A percentile compares a stretch with the other conserved stretches of the same genome.
Evolutionary conservation across 352 stramenopile genomes (phyloP).

Genomic region (Pythium utonaiense): DNA sequence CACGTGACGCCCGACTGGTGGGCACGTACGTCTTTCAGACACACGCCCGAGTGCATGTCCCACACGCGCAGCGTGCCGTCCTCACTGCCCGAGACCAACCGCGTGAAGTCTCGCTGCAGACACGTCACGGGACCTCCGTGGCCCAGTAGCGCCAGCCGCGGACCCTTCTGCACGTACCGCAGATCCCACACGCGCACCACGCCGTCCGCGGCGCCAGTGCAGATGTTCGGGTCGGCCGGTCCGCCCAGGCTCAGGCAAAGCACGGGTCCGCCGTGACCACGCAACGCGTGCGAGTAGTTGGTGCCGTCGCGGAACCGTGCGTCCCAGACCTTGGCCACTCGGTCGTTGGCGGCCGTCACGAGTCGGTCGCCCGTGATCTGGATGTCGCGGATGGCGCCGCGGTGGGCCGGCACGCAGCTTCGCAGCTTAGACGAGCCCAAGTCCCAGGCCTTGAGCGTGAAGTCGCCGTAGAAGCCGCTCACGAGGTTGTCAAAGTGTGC

Average conservation of each 20-base stretch:
- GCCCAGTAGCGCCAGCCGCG: conserved; percentile 50
- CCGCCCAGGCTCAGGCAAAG: conserved; percentile 68
- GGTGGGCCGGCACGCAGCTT: conserved; percentile 52
- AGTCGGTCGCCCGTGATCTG: conserved; percentile 70
- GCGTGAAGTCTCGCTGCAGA: conserved; percentile 78
- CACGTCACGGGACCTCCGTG: conserved; percentile 54
- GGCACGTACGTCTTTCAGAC: conserved; percentile 47
- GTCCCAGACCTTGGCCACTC: conserved; percentile 79
- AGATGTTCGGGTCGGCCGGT: conserved; percentile 73
- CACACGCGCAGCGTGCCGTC: conserved; percentile 69
- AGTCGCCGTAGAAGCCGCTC: conserved; percentile 40
- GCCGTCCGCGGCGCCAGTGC: conserved; percentile 66
- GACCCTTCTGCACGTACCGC: conserved; percentile 64
- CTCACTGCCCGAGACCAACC: conserved; percentile 72
- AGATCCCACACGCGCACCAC: conserved; percentile 82
- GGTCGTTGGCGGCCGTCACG: conserved; percentile 72
- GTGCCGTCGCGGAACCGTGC: conserved; percentile 50
- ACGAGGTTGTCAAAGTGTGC: conserved; percentile 59
- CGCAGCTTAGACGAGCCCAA: conserved; percentile 49
- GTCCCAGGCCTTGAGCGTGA: conserved; percentile 73
- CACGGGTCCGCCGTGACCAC: conserved; percentile 62
- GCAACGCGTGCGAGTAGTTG: conserved; percentile 51
- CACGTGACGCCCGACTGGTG: conserved; percentile 66
- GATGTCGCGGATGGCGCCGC: conserved; percentile 51
- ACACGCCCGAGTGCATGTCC: conserved; percentile 79